A percentile compares a stretch with the other conserved stretches of the same genome.
Conservation (phyloP, 805 yeast genomes). For the Metschnikowia corniflorae region DNA sequence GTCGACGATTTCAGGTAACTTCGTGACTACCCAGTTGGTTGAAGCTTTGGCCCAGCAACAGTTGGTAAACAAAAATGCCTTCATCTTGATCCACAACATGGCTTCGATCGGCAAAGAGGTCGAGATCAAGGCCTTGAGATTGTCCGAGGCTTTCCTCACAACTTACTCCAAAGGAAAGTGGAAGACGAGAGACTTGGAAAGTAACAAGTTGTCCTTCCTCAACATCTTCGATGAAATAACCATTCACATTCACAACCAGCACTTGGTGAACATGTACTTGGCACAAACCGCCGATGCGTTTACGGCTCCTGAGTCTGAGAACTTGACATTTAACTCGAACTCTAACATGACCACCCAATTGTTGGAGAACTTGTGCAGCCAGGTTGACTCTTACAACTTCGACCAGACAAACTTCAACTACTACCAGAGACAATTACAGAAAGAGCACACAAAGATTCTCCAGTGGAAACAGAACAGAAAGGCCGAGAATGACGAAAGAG, state of each 20-base stretch:
- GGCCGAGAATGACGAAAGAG: slow-evolving; percentile 60
- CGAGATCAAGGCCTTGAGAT: slow-evolving; percentile 64
- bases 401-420: slow-evolving; percentile 79
- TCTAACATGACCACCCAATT: slow-evolving; percentile 43
- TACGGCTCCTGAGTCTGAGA: slow-evolving; percentile 28
- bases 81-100: slow-evolving; percentile 66
- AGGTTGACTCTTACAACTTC: slow-evolving; percentile 71
- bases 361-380: slow-evolving; percentile 61
- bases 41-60: slow-evolving; percentile 70
- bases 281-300: slow-evolving; percentile 22
- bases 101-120: slow-evolving; percentile 63
- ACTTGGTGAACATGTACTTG: slow-evolving; percentile 57
- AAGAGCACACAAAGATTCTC: slow-evolving; percentile 64
- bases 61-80: slow-evolving; percentile 49
- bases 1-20: slow-evolving; percentile 64
- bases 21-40: slow-evolving; percentile 59
- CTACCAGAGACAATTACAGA: slow-evolving; percentile 70
- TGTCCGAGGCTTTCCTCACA: slow-evolving; percentile 58
- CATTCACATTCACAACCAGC: slow-evolving; percentile 61
- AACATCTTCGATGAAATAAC: slow-evolving; percentile 73
- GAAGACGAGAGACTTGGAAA: slow-evolving; percentile 59
- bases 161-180: slow-evolving; percentile 58
- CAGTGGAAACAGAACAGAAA: slow-evolving; percentile 74
- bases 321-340: slow-evolving; percentile 41
- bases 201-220: slow-evolving; percentile 56